Percentiles rank a stretch among this genome's conserved stretches.
These are phyloP conservation scores for Pseudogymnoascus pannorum DNA, from an alignment of 2,329 filamentous ascomycete genomes.

Conservation along the genomic window DNA sequence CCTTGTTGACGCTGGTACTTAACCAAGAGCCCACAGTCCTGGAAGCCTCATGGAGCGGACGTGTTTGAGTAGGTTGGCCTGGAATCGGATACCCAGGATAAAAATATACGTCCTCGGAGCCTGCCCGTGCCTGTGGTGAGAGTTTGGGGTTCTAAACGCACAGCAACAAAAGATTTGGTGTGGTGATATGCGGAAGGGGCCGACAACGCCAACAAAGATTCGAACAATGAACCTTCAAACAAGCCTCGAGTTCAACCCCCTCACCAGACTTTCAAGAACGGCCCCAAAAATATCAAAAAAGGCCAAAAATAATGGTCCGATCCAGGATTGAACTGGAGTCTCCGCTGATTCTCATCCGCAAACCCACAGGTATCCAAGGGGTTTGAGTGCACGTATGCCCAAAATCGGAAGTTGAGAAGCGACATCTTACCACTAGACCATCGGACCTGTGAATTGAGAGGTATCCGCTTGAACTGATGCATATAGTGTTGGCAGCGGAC, in stretches of 20 bases:
- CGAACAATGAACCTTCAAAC: not conserved
- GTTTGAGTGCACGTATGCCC: not conserved
- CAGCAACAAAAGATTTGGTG: not conserved
- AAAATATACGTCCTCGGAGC: not conserved
- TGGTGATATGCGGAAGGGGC: not conserved
- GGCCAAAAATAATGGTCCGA: not conserved
- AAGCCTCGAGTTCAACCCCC: not conserved
- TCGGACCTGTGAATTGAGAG: not conserved
- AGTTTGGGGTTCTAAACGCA: not conserved
- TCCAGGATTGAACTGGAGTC: not conserved
- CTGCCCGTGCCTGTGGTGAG: not conserved
- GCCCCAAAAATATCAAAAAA: not conserved
- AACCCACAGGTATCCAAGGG: not conserved
- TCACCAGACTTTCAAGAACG: not conserved
- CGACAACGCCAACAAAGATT: not conserved
- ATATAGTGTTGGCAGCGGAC: not conserved
- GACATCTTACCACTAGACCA: not conserved
- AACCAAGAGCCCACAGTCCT: not conserved
- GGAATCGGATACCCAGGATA: not conserved
- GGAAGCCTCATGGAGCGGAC: not conserved
- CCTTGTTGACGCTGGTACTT: not conserved
- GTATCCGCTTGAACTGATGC: not conserved
- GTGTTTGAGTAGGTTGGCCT: not conserved
- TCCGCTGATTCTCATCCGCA: constrained; percentile 8
- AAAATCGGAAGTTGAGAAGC: constrained; percentile 7